These are phyloP conservation scores for Artemisia argyi DNA, from an alignment of 129 eudicot genomes.

Conservation along the genomic window DNA sequence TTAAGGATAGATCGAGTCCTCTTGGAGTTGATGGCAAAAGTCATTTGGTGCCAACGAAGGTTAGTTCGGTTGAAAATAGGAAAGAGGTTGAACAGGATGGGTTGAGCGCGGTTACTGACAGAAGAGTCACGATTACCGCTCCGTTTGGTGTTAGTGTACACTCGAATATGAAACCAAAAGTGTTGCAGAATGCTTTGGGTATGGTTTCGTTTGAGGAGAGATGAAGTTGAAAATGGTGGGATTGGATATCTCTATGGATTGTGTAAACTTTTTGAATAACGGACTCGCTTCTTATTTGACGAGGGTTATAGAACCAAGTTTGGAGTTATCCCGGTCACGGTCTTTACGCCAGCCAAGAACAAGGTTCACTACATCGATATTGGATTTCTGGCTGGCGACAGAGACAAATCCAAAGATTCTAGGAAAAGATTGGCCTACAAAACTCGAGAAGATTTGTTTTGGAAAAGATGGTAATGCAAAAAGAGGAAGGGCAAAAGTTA, in stretches of 20 bases:
- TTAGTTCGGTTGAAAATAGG: conserved; percentile 52
- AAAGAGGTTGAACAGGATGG: conserved; percentile 68
- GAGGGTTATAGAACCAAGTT: conserved; percentile 49
- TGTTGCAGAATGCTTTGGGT: conserved; percentile 27
- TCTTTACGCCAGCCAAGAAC: conserved; percentile 20
- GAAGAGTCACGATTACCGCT: conserved; percentile 74
- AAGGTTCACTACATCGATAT: conserved; percentile 38
- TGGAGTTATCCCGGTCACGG: conserved; percentile 55
- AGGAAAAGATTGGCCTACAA: conserved; percentile 78
- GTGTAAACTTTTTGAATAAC: conserved; percentile 56
- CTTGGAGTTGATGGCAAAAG: conserved; percentile 66
- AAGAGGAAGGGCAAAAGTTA: conserved; percentile 36
- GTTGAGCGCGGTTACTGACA: conserved; percentile 41
- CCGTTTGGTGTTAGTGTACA: conserved; percentile 64
- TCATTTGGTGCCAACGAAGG: conserved; percentile 35
- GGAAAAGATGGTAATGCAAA: conserved; percentile 42
- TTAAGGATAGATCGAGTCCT: conserved; percentile 23
- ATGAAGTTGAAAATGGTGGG: conserved; percentile 54
- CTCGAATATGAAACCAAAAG: conserved; percentile 46
- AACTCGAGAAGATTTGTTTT: conserved; percentile 14
- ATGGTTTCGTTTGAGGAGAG: conserved; percentile 54
- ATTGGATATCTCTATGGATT: conserved; percentile 51
- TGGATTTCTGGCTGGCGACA: conserved; percentile 69
- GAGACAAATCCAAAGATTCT: conserved; percentile 61
- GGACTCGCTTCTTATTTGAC: conserved; percentile 62